Conservation (phyloP, 352 stramenopile species). For the Albugo laibachii region DNA sequence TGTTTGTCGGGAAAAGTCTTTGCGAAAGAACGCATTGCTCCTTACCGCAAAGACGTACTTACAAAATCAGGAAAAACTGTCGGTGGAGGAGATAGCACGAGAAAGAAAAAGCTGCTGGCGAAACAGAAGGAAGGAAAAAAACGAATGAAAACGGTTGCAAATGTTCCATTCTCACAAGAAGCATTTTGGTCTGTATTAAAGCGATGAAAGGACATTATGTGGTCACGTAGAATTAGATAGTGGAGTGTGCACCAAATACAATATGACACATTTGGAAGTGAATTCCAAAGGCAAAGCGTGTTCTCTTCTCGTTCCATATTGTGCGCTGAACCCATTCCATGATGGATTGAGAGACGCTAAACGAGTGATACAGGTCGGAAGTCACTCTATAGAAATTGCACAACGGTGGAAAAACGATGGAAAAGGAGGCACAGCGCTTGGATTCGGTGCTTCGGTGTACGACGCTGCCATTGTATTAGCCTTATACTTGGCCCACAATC, state of each 20-base stretch:
- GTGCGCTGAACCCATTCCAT: constrained; percentile 54
- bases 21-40: constrained; percentile 90
- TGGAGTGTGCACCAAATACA: too few species aligned
- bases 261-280: too few species aligned
- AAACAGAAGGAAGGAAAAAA: constrained; percentile 99
- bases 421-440: constrained; percentile 39
- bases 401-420: constrained; percentile 63
- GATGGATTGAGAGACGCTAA: constrained; percentile 38
- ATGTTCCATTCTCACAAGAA: constrained; percentile 92
- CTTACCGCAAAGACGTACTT: constrained; percentile 93
- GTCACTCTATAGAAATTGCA: constrained; percentile 31
- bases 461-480: constrained; percentile 56
- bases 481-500: constrained; percentile 46
- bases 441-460: constrained; percentile 70
- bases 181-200: constrained; percentile 95
- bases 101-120: constrained; percentile 98
- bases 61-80: constrained; percentile 92
- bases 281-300: background rate
- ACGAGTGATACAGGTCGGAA: constrained; percentile 46
- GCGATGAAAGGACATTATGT: too few species aligned
- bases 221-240: too few species aligned
- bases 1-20: constrained; percentile 91
- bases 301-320: constrained; percentile 38
- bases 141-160: constrained; percentile 90
- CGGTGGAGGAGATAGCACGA: constrained; percentile 89